Conservation (phyloP, 495 filamentous ascomycete species). For the Penicillium roqueforti region DNA sequence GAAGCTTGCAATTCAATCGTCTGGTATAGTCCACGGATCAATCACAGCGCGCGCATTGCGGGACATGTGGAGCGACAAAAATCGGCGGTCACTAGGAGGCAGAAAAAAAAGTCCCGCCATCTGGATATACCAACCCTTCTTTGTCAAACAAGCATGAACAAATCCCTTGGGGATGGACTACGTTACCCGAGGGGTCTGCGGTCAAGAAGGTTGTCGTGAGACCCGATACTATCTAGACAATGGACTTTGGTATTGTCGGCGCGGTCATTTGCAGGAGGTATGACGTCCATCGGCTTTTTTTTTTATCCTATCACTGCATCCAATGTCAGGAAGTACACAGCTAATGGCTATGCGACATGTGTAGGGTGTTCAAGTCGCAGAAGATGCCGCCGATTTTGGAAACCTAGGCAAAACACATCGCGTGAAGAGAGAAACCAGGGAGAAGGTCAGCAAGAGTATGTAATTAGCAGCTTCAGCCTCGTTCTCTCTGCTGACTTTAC, state of each 20-base stretch:
- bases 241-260: slow-evolving; percentile 61
- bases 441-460: slow-evolving; percentile 49
- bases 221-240: slow-evolving; percentile 58
- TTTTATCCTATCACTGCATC: slow-evolving; percentile 2
- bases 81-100: slow-evolving; percentile 16
- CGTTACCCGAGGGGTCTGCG: slow-evolving; percentile 54
- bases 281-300: slow-evolving; percentile 1
- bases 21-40: background rate
- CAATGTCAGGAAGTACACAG: slow-evolving; percentile 4
- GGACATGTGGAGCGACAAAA: slow-evolving; percentile 8
- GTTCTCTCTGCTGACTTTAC: background rate
- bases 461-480: background rate
- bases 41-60: background rate
- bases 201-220: slow-evolving; percentile 61
- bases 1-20: background rate
- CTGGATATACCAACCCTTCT: slow-evolving; percentile 7
- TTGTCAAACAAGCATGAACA: slow-evolving; percentile 35
- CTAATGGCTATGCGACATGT: slow-evolving; percentile 2
- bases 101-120: slow-evolving; percentile 19
- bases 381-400: slow-evolving; percentile 73
- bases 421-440: slow-evolving; percentile 49
- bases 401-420: slow-evolving; percentile 56
- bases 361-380: slow-evolving; percentile 54
- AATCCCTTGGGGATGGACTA: slow-evolving; percentile 48
- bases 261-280: slow-evolving; percentile 63